These are phyloP conservation scores for Wickerhamomyces alni DNA, from an alignment of 805 yeast genomes.

Conservation along the genomic window DNA sequence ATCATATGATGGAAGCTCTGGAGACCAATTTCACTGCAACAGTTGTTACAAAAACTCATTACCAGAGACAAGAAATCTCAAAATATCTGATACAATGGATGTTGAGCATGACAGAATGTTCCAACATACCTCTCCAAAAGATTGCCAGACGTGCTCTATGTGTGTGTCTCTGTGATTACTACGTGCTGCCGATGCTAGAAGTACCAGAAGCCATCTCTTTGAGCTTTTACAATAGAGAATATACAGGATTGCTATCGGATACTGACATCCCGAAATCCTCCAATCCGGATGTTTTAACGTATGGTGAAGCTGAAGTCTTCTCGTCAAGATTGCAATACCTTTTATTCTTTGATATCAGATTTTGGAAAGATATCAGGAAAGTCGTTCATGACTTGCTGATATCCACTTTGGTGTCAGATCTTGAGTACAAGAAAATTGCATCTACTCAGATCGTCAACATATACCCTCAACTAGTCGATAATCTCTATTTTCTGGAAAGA, in stretches of 20 bases:
- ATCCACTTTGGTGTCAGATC: conserved; percentile 50
- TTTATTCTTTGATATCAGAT: conserved; percentile 45
- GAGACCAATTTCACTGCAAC: conserved; percentile 50
- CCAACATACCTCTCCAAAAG: conserved; percentile 32
- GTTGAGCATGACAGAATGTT: conserved; percentile 30
- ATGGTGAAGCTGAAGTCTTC: not conserved
- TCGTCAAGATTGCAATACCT: conserved; percentile 52
- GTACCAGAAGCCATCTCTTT: not conserved
- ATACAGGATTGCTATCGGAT: too few species aligned
- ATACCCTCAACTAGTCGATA: conserved; percentile 43
- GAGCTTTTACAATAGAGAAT: not conserved
- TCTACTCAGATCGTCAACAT: conserved; percentile 49
- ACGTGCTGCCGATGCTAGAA: conserved; percentile 4
- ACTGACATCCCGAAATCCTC: too few species aligned
- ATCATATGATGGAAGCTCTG: conserved; percentile 34
- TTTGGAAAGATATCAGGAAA: conserved; percentile 45
- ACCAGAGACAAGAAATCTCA: conserved; percentile 41
- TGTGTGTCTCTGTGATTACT: conserved; percentile 32
- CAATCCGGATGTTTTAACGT: not conserved
- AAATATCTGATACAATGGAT: conserved; percentile 48
- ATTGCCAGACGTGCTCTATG: conserved; percentile 37
- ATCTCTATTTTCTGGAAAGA: conserved; percentile 60
- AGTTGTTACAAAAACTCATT: conserved; percentile 45
- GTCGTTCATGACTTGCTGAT: conserved; percentile 42
- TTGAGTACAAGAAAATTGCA: conserved; percentile 39